Evolutionary conservation across 2,329 filamentous ascomycete genomes (phyloP), one percentile per base, ranked within the genome.

Genomic region (Tolypocladium paradoxum): DNA sequence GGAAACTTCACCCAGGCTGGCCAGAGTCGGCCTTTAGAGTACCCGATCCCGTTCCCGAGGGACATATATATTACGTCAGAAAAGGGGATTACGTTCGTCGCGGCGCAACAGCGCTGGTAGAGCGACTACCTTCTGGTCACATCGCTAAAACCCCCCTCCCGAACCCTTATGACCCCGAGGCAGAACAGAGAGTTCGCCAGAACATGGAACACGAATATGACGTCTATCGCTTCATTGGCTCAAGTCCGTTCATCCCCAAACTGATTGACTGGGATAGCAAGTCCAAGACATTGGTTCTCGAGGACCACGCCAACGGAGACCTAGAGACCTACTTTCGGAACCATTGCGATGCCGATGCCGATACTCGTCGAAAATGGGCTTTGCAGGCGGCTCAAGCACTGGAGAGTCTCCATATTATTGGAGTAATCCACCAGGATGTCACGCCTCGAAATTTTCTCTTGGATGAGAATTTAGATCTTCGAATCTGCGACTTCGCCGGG

Each of bases 361-460:
- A 48, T 35, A 51, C 49, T 35, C 50, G 53, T 31, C 52, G 50
- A 43, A 52, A 52, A 50, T 56, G 54, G 54, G 43, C 47, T 6
- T 43, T 53, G 33, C 49, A 56, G 33, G 54, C 54, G 7, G 59
- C 65, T 36, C 60, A 69, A 58, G 65, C 60, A 18, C 52, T 70
- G 35, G 51, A 55, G 43, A 57, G 66, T 48, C 51, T 71, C 33
- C 69, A 72, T 61, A 58, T 49, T n/a, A 59, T 61, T 55, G 58
- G 57, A 18, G 61, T 70, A 18, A 61, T 70, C 53, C 68, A 71
- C 53, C 67, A 62, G 56, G 66, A 71, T 50, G 58, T 71, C 40
- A 63, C 65, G 55, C 66, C 67, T 14, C 63, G 61, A 52, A 68
- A 70, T 54, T 64, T 70, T 50, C 58, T 70, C 3, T 54, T 70